phyloP scores from a whole-genome alignment of 2,329 filamentous ascomycete species.

The Alternaria ethzedia region DNA sequence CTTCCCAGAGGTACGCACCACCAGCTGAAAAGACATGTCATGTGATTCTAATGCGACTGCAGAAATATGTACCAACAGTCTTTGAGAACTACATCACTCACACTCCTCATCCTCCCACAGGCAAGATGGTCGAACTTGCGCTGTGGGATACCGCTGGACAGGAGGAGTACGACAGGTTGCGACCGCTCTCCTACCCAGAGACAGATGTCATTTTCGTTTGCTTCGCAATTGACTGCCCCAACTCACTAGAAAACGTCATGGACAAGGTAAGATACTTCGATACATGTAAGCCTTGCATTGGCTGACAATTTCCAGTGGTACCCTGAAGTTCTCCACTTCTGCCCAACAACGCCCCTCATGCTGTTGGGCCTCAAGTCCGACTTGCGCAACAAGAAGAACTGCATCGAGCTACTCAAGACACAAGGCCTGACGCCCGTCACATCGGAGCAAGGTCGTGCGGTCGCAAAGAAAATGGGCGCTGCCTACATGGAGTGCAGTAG shows the following conservation, averaged over 20 bases:
- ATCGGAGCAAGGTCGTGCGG: slow-evolving; percentile 82
- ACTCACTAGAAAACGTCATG: slow-evolving; percentile 96
- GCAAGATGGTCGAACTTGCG: slow-evolving; percentile 94
- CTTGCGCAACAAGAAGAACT: slow-evolving; percentile 91
- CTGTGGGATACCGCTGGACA: slow-evolving; percentile 99
- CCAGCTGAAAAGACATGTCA: neutral
- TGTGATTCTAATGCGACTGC: slow-evolving; percentile 15
- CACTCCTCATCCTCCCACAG: slow-evolving; percentile 82
- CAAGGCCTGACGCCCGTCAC: slow-evolving; percentile 96
- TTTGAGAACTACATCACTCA: slow-evolving; percentile 99
- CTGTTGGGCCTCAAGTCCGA: slow-evolving; percentile 97
- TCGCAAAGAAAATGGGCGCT: slow-evolving; percentile 92
- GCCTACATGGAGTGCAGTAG: slow-evolving; percentile 98
- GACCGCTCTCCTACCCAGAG: slow-evolving; percentile 95
- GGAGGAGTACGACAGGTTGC: slow-evolving; percentile 96
- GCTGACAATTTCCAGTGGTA: slow-evolving; percentile 78
- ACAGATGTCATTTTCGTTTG: slow-evolving; percentile 98
- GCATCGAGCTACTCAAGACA: slow-evolving; percentile 98
- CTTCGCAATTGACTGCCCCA: slow-evolving; percentile 98
- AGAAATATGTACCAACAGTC: slow-evolving; percentile 99
- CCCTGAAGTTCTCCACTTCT: slow-evolving; percentile 98
- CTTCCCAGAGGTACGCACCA: slow-evolving; percentile 83
- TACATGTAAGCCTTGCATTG: neutral
- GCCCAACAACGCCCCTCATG: slow-evolving; percentile 93
- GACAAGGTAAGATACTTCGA: slow-evolving; percentile 76